A percentile compares a stretch with the other conserved stretches of the same genome.
Evolutionary conservation across 2,329 filamentous ascomycete genomes (phyloP).

Genomic region (Cordyceps fumosorosea): DNA sequence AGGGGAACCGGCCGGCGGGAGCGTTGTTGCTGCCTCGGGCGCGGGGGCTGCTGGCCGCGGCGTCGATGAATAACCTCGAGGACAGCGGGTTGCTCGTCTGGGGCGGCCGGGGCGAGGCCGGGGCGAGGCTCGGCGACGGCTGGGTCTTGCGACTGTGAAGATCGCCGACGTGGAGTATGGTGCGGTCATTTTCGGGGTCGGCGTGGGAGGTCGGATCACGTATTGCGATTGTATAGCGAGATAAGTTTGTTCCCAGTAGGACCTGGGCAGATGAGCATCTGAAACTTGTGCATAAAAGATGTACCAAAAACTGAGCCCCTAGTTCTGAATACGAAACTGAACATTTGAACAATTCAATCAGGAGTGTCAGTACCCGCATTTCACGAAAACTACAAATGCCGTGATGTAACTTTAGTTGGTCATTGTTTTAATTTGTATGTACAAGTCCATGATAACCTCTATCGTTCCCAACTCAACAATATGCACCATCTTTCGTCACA

Average conservation of each 20-base stretch:
- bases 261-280: not conserved
- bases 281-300: not conserved
- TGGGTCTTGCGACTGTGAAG: slow-evolving; percentile 52
- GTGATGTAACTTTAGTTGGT: not conserved
- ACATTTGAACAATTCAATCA: not conserved
- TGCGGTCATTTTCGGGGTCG: not conserved
- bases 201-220: not conserved
- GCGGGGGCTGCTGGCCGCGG: slow-evolving; percentile 52
- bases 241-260: not conserved
- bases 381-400: not conserved
- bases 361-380: not conserved
- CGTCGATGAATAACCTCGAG: slow-evolving; percentile 51
- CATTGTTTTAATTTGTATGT: slow-evolving; percentile 17
- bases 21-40: slow-evolving; percentile 37
- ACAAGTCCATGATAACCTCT: slow-evolving; percentile 14
- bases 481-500: not conserved
- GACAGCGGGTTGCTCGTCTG: slow-evolving; percentile 53
- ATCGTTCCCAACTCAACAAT: not conserved
- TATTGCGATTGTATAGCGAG: not conserved
- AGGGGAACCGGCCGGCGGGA: slow-evolving; percentile 23
- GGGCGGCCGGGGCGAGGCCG: slow-evolving; percentile 49
- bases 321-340: not conserved
- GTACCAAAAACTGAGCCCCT: not conserved
- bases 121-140: slow-evolving; percentile 50
- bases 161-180: not conserved